Evolutionary conservation across 495 filamentous ascomycete genomes (phyloP), one percentile per base, ranked within the genome.

Genomic region (Peziza echinospora): DNA sequence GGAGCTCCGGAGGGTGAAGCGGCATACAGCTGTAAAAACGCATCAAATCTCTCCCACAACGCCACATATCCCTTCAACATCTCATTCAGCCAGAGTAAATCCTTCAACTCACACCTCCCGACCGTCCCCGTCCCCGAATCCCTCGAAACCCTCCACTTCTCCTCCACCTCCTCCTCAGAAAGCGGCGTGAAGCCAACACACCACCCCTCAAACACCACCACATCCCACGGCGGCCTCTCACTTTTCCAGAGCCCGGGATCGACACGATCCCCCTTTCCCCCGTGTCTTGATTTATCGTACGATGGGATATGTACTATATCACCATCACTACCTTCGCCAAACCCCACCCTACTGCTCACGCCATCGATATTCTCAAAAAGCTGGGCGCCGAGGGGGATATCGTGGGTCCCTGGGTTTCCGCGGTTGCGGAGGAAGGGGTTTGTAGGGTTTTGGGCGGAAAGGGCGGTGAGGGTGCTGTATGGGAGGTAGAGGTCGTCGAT

Each of bases 401-500:
- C 87, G 64, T 94, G 89, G 0, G 87, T 96, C 64, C 72, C 72
- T 34, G 73, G 86, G 56, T 92, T 78, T 21, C 87, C 86, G 34
- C 89, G 73, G 52, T 83, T 76, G 52, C 84, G 81, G 19, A 93
- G 65, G 2, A 94, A 67, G 13, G 70, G 70, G 54, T 94, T 96
- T 24, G 68, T 56, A 0, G 77, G 71, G 59, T 87, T 65, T 0
- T 69, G 57, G 11, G 67, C 52, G 25, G 79, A 80, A 13, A 94
- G 70, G 7, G 66, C 61, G n/a, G 70, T 58, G 63, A 91, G 87
- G 52, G 78, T 71, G 37, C 64, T 65, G 61, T 82, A 78, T 3
- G 76, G 66, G 46, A 91, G 72, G 61, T 94, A 94, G 47, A 94
- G 74, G 62, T 96, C 86, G 61, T 94, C 87, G 47, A 93, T 84